Evolutionary conservation across 148 eudicot genomes (phyloP), one percentile per base, ranked within the genome.

Genomic region (Nepenthes gracilis): DNA sequence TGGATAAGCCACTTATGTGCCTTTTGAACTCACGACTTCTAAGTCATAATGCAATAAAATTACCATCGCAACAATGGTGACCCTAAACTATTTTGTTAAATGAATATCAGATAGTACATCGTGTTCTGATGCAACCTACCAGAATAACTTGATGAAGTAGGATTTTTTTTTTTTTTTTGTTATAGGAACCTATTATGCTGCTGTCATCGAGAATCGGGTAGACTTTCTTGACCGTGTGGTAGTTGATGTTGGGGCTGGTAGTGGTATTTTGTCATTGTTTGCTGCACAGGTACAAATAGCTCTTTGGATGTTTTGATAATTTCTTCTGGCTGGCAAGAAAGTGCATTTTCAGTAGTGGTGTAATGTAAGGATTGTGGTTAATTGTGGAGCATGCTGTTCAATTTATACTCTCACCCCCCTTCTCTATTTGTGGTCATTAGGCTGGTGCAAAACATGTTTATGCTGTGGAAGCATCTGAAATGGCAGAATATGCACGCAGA

Each of bases 171-270:
- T 64, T 58, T 61, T 59, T 59, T 38, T 63, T 10, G 53, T 72
- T 40, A 50, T 81, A 93, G 99, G 99, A 71, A 82, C 92, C 59
- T 93, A 88, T 70, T 93, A 88, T 75, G 95, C 96, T 54, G 96
- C 96, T 43, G 87, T 93, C 38, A 78, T 88, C 72, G 99, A 93
- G 75, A 93, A 93, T 65, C 89, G 95, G 62, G 87, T 67, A 9
- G 96, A 93, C 80, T 93, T 93, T 74, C 32, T 36, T 60, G 95
- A 83, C 56, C 88, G 93, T 59, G 87, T 93, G 60, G 95, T 93
- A 62, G 99, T 93, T 73, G 96, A 93, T 78, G 99, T 93, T 68
- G 99, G 99, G 40, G 99, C 95, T 67, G 99, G 99, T 65, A 93
- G 96, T 72, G 99, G 96, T 66, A 93, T 93, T 48, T 71, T 93